A percentile compares a stretch with the other conserved stretches of the same genome.
phyloP scores from a whole-genome alignment of 2,329 filamentous ascomycete species.

The Anisogramma anomala region DNA sequence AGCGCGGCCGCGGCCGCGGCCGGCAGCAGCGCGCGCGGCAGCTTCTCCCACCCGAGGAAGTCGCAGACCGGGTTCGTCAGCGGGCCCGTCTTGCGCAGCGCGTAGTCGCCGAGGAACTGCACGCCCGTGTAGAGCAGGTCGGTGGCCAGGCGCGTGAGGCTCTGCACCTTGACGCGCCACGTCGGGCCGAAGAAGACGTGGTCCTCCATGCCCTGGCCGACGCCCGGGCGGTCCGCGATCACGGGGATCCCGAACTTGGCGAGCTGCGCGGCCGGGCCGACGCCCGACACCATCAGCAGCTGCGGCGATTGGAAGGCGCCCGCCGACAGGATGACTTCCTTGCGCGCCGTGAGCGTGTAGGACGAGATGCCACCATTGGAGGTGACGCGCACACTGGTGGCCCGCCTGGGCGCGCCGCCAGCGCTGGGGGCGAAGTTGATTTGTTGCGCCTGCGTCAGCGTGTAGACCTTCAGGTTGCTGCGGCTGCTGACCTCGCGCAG shows the following conservation, averaged over 20 bases:
- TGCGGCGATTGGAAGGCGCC: conserved; percentile 31
- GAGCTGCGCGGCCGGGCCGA: conserved; percentile 13
- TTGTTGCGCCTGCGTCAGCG: neutral
- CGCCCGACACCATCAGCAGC: conserved; percentile 20
- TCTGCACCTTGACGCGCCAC: neutral
- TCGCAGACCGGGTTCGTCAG: neutral
- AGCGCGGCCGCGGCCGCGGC: neutral
- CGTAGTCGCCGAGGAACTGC: neutral
- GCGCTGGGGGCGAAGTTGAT: neutral
- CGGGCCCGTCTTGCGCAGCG: neutral
- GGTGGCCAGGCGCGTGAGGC: neutral
- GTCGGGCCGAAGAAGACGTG: conserved; percentile 3
- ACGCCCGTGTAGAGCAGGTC: neutral
- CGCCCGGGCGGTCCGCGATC: conserved; percentile 18
- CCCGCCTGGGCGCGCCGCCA: too few relatives aligned
- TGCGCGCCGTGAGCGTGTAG: neutral
- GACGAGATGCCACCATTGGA: neutral
- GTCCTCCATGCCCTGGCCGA: conserved; percentile 12
- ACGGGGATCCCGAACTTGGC: conserved; percentile 20
- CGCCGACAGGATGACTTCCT: conserved; percentile 32
- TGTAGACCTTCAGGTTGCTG: neutral
- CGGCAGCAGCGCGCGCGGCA: neutral
- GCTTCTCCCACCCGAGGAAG: neutral
- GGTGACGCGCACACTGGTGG: neutral
- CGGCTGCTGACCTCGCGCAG: neutral